Evolutionary conservation across 73 alveolate species (phyloP), one percentile per base, ranked within the genome.

Genomic region (Blepharisma japonicum): DNA sequence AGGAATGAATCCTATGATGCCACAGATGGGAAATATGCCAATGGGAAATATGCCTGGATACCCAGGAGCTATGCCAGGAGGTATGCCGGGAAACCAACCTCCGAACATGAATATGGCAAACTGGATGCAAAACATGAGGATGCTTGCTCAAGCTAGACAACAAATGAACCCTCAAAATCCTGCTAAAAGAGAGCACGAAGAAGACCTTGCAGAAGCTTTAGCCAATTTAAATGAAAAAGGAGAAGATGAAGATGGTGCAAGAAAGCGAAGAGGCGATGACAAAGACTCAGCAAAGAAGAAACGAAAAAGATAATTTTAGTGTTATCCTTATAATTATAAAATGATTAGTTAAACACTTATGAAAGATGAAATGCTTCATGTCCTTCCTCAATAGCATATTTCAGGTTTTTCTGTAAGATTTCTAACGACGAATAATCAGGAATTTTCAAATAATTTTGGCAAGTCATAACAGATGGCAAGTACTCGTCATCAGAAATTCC

Each of bases 351-450:
- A 32, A 32, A 32, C 42, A 32, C 42, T 53, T 20, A 53, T n/a
- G 68, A 53, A 14, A 53, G 23, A 53, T 53, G 68, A 53, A 92
- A 92, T 83, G 84, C 89, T 67, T 85, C 90, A 67, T 79, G 81
- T 47, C 98, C 98, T 81, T 93, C 98, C 47, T 82, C 87, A 83
- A 87, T 84, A 0, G 98, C 98, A 68, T 81, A 77, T 71, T 42
- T 77, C 45, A 93, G 78, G 78, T 81, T 90, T 25, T 78, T 85
- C 78, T 78, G 79, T 56, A 86, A 55, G 46, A 81, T 56, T 51
- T 88, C 89, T 70, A 48, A 76, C 48, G 86, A 68, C 49, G 94
- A 82, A 84, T 92, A 95, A 82, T 89, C 97, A 11, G 99, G 99
- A 53, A 95, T 84, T 89, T 95, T 95, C 71, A 95, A 82, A 71